Base-by-base conservation (phyloP, 805 yeast genomes). In the Candida lessepsii region DNA sequence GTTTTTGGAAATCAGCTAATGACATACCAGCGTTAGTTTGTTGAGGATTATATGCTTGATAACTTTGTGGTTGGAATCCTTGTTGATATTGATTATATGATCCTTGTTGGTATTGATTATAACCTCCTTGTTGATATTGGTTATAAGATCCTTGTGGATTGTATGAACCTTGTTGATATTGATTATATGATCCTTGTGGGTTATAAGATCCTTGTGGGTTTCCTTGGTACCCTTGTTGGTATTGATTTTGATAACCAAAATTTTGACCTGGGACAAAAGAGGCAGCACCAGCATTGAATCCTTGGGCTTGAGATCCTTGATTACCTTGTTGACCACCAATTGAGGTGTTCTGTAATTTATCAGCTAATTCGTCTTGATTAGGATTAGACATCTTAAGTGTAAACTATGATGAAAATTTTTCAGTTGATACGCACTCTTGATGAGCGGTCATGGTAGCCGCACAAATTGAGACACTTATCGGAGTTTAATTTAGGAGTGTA, bases 1-100 rank as follows among this genome's bases (percentile, higher is more conserved):
- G 86, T 58, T 82, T 82, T 58, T 85, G 83, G 67, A 80, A 87
- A 50, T 86, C 95, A 39, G 88, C 95, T 53, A 87, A 72, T 28
- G 90, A 76, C 87, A 86, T 80, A 8, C 68, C 57, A 19, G 35
- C 42, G 4, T 32, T 11, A 31, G 42, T 39, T 35, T 37, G 43
- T 53, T 52, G 58, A 41, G 53, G 58, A 42, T 37, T 18, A n/a
- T 39, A 33, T 3, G 44, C 35, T 29, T 35, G 41, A 17, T 38
- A 51, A 18, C 24, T 45, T 42, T 56, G 57, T n/a, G n/a, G n/a
- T n/a, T n/a, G n/a, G 13, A 9, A 21, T 46, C 23, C 23, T 17
- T 34, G 36, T 39, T 39, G 42, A 21, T 31, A 32, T 19, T 29
- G 37, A 14, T 31, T 15, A 31, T 20, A 30, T 29, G 31, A 29